Base-by-base conservation (phyloP, 495 filamentous ascomycete genomes). In the Tetracladium marchalianum region DNA sequence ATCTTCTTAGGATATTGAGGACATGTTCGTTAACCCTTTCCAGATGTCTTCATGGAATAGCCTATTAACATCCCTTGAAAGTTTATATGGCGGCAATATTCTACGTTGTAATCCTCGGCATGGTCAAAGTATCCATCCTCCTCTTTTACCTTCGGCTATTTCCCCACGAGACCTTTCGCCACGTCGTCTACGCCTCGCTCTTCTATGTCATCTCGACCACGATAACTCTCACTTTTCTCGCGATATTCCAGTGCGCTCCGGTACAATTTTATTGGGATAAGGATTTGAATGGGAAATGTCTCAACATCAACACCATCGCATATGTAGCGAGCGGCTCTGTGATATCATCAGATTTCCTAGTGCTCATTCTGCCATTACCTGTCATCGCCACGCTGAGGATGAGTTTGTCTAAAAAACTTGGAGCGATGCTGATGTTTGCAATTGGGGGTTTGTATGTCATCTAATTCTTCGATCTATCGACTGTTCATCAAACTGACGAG, bases 111-210 rank as follows among this genome's bases (percentile, higher is more conserved):
- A 53, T 60, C 37, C 59, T 77, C 18, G 57, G 62, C 12, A 50
- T 70, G 13, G 68, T 66, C 32, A 75, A 75, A 47, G 47, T 73
- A 31, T 70, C 68, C 34, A 68, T 75, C 31, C 66, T 75, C 8
- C 63, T 62, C 51, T 73, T 75, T 55, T 75, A 75, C 56, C 61
- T 74, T 18, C 70, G 69, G 31, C 65, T 75, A 38, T 75, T 75
- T 43, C 66, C 67, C 33, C 60, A 67, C 22, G 38, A 46, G 1
- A 56, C 53, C 1, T 68, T 75, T 36, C 68, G 60, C 18, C 13
- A 54, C 7, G 27, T 60, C n/a, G 50, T 50, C n/a, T 12, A 44
- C 11, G 36, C 32, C 15, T 47, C 38, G 13, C 46, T 63, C 41
- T 67, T 73, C 47, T 53, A 38, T n/a, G 49, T 65, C 37, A 65